Percentiles rank a stretch among this genome's conserved stretches.
These are phyloP conservation scores for Agrocybe praecox DNA, from an alignment of 768 basidiomycete genomes.

Conservation along the genomic window DNA sequence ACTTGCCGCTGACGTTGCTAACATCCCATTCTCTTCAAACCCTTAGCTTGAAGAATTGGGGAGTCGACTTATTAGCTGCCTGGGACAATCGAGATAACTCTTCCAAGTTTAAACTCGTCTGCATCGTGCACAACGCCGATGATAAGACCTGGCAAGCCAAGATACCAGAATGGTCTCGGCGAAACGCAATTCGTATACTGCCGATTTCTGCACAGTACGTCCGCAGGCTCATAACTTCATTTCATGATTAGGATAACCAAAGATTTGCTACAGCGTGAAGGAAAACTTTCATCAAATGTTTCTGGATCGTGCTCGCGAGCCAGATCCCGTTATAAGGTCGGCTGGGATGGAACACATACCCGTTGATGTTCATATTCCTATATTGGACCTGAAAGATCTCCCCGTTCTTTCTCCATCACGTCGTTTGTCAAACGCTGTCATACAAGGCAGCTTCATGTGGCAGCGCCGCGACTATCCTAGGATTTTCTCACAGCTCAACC, in stretches of 20 bases:
- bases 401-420: conserved; percentile 4
- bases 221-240: neutral
- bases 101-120: conserved; percentile 7
- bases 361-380: conserved; percentile 6
- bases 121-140: conserved; percentile 5
- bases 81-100: conserved; percentile 2
- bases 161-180: conserved; percentile 7
- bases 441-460: conserved; percentile 7
- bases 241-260: neutral
- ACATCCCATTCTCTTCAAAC: neutral
- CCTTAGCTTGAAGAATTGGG: conserved; percentile 1
- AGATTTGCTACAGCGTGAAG: neutral
- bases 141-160: neutral
- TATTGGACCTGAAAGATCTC: conserved; percentile 4
- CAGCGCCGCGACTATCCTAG: conserved; percentile 3
- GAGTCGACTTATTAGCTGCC: neutral
- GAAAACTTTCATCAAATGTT: neutral
- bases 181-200: conserved; percentile 6
- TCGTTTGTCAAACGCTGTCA: conserved; percentile 6
- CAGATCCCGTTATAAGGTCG: conserved; percentile 1
- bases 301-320: neutral
- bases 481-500: conserved; percentile 1
- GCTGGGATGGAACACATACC: conserved; percentile 9
- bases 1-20: neutral
- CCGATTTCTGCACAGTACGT: conserved; percentile 5